Conservation (phyloP, 148 eudicot genomes). For the Polygonum aviculare region DNA sequence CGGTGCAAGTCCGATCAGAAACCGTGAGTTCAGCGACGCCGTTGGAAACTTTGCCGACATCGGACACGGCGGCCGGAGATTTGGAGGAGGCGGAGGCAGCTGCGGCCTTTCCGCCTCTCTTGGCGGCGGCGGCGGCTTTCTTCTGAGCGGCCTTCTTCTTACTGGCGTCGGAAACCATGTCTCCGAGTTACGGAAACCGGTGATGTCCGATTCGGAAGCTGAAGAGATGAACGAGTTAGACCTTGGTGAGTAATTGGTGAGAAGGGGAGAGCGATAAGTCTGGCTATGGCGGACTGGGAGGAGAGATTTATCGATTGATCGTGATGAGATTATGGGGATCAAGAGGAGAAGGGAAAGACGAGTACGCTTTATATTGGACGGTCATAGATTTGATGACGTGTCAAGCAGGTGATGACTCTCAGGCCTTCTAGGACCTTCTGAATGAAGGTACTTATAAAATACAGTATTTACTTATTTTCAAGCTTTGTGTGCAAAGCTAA, state of each 20-base stretch:
- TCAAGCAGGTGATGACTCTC: not conserved
- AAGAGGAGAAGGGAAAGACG: not conserved
- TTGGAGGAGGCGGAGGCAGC: conserved; percentile 28
- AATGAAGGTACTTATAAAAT: no score
- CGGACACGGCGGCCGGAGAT: conserved; percentile 20
- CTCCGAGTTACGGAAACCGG: conserved; percentile 8
- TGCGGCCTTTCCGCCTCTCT: conserved; percentile 77
- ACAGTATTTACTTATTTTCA: no score
- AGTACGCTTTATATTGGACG: not conserved
- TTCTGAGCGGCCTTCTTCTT: conserved; percentile 98
- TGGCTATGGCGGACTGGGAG: not conserved
- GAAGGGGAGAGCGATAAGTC: not conserved
- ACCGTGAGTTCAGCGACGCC: conserved; percentile 38
- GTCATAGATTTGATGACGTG: not conserved
- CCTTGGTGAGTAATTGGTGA: not conserved
- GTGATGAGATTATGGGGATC: not conserved
- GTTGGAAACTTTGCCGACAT: conserved; percentile 39
- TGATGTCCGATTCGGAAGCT: no score
- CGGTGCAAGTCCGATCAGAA: conserved; percentile 93
- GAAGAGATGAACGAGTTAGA: not conserved
- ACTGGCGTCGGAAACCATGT: conserved; percentile 94
- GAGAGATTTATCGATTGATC: not conserved
- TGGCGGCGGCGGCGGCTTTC: conserved; percentile 95
- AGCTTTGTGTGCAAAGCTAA: no score
- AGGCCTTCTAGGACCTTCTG: no score